A percentile compares a stretch with the other conserved stretches of the same genome.
Conservation (phyloP, 352 stramenopile species). For the Globisporangium uncinulatum region DNA sequence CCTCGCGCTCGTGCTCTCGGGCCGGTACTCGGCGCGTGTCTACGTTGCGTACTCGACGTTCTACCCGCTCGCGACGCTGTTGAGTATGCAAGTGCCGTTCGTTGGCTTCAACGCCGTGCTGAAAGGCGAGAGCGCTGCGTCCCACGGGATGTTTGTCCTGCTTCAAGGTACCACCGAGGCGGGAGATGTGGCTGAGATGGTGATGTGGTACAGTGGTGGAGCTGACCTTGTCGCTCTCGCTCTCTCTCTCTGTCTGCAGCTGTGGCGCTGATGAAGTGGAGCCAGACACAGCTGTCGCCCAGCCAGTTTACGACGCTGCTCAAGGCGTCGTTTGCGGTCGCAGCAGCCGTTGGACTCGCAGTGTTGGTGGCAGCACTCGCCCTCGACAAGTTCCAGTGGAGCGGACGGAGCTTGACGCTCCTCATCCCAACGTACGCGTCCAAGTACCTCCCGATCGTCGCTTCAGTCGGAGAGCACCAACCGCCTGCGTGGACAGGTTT, state of each 20-base stretch:
- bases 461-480: conserved; percentile 93
- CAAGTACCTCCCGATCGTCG: conserved; percentile 96
- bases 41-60: conserved; percentile 98
- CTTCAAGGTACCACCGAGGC: too few relatives aligned
- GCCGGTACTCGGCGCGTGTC: conserved; percentile 88
- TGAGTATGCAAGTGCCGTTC: conserved; percentile 98
- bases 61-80: conserved; percentile 93
- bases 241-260: conserved; percentile 14
- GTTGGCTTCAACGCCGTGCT: conserved; percentile 96
- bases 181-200: too few relatives aligned
- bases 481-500: conserved; percentile 90
- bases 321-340: conserved; percentile 24
- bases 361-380: conserved; percentile 47
- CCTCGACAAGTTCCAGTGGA: conserved; percentile 86
- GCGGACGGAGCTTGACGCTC: conserved; percentile 87
- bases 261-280: conserved; percentile 47
- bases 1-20: conserved; percentile 85
- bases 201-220: neutral
- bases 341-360: conserved; percentile 26
- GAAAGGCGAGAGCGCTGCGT: conserved; percentile 68
- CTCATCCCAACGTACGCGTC: conserved; percentile 91
- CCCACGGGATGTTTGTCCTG: conserved; percentile 92
- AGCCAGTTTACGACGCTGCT: conserved; percentile 44
- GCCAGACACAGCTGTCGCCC: conserved; percentile 41
- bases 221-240: neutral